Conservation (phyloP, 2,329 filamentous ascomycete genomes). For the Acrocalymma vagum region DNA sequence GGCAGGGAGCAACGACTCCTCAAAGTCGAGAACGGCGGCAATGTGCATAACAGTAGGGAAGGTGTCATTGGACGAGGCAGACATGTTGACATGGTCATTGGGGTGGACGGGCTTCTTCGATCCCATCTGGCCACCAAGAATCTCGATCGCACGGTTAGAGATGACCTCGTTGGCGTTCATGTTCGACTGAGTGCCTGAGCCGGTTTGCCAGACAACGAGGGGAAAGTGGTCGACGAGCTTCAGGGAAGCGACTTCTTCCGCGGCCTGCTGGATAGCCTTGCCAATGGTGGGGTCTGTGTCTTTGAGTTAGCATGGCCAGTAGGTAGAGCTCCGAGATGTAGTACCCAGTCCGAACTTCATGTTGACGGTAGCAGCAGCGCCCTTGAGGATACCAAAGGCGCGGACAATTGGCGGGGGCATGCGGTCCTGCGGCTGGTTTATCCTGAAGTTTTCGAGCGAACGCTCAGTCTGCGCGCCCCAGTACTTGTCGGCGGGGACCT, state of each 20-base stretch:
- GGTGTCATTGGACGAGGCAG: slow-evolving; percentile 97
- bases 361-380: slow-evolving; percentile 94
- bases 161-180: slow-evolving; percentile 99
- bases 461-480: slow-evolving; percentile 98
- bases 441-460: slow-evolving; percentile 96
- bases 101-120: slow-evolving; percentile 98
- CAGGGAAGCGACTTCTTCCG: slow-evolving; percentile 88
- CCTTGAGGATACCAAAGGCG: slow-evolving; percentile 97
- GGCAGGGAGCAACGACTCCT: slow-evolving; percentile 83
- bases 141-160: slow-evolving; percentile 98
- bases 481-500: slow-evolving; percentile 92
- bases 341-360: slow-evolving; percentile 89
- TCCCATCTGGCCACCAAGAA: slow-evolving; percentile 91
- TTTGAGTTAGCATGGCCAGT: slow-evolving; percentile 23
- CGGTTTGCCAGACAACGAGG: slow-evolving; percentile 98
- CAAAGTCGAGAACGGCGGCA: slow-evolving; percentile 91
- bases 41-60: slow-evolving; percentile 99
- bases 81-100: slow-evolving; percentile 99
- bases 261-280: slow-evolving; percentile 92
- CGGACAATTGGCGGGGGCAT: slow-evolving; percentile 93
- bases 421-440: slow-evolving; percentile 98
- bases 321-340: slow-evolving; percentile 23
- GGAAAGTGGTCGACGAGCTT: slow-evolving; percentile 98
- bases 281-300: slow-evolving; percentile 87
- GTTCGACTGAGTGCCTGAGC: slow-evolving; percentile 98